phyloP scores from a whole-genome alignment of 805 yeast genomes.

The Metschnikowia cerradonensis region DNA sequence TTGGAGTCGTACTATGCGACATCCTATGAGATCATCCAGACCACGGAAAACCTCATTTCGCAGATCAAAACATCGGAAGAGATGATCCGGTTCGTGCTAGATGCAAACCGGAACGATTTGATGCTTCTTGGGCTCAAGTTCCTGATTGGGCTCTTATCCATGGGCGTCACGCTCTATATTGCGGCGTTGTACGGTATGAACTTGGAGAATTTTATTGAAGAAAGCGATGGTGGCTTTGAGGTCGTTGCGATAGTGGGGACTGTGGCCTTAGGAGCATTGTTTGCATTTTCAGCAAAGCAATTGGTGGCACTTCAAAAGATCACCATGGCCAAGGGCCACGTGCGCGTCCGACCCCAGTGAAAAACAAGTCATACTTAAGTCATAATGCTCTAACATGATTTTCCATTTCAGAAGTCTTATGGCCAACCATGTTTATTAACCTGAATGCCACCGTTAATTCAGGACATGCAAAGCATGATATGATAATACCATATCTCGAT shows the following conservation, averaged over 20 bases:
- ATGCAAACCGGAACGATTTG: constrained; percentile 88
- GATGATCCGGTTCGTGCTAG: constrained; percentile 86
- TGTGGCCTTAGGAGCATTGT: constrained; percentile 41
- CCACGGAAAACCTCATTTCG: constrained; percentile 69
- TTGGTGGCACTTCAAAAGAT: constrained; percentile 67
- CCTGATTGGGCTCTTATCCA: constrained; percentile 75
- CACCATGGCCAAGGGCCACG: constrained; percentile 44
- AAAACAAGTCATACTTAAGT: too few relatives aligned
- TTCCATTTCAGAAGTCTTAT: too few relatives aligned
- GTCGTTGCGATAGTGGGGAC: constrained; percentile 41
- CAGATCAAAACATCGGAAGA: constrained; percentile 93
- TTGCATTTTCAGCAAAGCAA: constrained; percentile 51
- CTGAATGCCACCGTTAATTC: too few relatives aligned
- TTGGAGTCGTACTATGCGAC: constrained; percentile 88
- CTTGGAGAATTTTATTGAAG: constrained; percentile 87
- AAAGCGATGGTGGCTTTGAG: constrained; percentile 65
- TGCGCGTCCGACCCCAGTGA: neutral
- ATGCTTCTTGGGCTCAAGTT: constrained; percentile 84
- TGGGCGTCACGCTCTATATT: constrained; percentile 74
- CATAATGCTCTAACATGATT: too few relatives aligned
- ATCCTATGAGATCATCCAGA: constrained; percentile 91
- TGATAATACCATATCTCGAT: too few relatives aligned
- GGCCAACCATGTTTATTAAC: too few relatives aligned
- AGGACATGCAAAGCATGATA: too few relatives aligned
- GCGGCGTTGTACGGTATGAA: constrained; percentile 97